Conservation (phyloP, 2,329 filamentous ascomycete genomes). For the Ascochyta rabiei region DNA sequence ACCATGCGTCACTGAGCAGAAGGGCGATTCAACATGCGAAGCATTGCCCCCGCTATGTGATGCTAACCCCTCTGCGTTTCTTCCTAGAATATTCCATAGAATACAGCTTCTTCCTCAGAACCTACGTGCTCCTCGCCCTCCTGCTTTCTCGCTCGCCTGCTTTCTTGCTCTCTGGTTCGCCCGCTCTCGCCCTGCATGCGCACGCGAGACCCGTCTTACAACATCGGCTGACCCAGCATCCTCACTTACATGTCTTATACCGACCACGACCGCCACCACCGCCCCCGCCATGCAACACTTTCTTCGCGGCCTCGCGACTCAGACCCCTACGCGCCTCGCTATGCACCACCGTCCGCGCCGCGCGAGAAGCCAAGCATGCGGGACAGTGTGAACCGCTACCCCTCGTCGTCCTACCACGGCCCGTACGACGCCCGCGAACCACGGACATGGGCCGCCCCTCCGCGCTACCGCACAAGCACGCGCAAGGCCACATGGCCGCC, state of each 20-base stretch:
- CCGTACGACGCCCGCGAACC: constrained; percentile 43
- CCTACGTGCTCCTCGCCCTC: no score
- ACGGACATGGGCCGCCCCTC: constrained; percentile 21
- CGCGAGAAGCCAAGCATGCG: constrained; percentile 12
- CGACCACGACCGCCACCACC: constrained; percentile 34
- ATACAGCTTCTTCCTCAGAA: neutral
- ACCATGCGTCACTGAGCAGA: constrained; percentile 16
- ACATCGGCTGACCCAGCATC: constrained; percentile 10
- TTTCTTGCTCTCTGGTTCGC: neutral
- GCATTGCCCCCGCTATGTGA: constrained; percentile 15
- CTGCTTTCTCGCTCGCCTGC: neutral
- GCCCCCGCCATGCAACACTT: constrained; percentile 5
- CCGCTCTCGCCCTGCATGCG: constrained; percentile 5
- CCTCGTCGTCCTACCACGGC: constrained; percentile 21
- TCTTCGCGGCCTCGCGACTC: constrained; percentile 29
- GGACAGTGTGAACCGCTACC: constrained; percentile 25
- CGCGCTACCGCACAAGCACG: constrained; percentile 26
- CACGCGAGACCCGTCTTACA: constrained; percentile 5
- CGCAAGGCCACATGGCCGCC: constrained; percentile 58
- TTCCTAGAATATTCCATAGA: constrained; percentile 7
- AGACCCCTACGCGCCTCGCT: constrained; percentile 14
- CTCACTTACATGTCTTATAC: constrained; percentile 30
- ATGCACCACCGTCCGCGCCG: constrained; percentile 5
- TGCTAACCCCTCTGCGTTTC: neutral
- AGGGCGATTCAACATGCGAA: constrained; percentile 11